Conservation (phyloP, 1,139 yeast genomes). For the Nakaseomyces delphensis region DNA sequence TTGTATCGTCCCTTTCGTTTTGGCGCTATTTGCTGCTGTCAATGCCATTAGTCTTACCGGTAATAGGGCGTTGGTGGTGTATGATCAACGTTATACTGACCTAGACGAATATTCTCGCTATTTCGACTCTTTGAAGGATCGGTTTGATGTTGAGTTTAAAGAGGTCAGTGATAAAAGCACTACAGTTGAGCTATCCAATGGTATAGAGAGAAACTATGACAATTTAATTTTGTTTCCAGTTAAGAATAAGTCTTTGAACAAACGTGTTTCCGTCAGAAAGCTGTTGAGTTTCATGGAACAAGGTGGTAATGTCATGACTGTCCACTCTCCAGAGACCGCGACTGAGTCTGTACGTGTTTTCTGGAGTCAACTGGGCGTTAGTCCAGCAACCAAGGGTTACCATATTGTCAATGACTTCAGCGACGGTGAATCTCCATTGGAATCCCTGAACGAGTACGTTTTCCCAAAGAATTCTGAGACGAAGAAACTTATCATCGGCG, state of each 20-base stretch:
- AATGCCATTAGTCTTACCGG: constrained; percentile 15
- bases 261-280: constrained; percentile 35
- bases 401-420: constrained; percentile 60
- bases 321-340: constrained; percentile 48
- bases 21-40: constrained; percentile 5
- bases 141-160: constrained; percentile 27
- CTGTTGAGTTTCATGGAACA: constrained; percentile 46
- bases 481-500: constrained; percentile 32
- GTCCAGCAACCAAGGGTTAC: constrained; percentile 72
- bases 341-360: constrained; percentile 64
- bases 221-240: constrained; percentile 50
- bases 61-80: constrained; percentile 32
- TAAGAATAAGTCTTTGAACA: constrained; percentile 37
- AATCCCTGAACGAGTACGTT: constrained; percentile 19
- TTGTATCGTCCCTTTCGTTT: constrained; percentile 5
- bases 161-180: constrained; percentile 25
- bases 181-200: constrained; percentile 33
- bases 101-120: constrained; percentile 30
- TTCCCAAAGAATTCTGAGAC: constrained; percentile 15
- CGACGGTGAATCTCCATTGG: constrained; percentile 17
- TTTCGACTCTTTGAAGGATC: constrained; percentile 27
- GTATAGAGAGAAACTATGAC: constrained; percentile 41
- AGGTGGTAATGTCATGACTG: constrained; percentile 69
- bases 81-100: constrained; percentile 30
- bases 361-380: constrained; percentile 73